These are phyloP conservation scores for Alternaria panax DNA, from an alignment of 2,329 filamentous ascomycete species.

Conservation along the genomic window DNA sequence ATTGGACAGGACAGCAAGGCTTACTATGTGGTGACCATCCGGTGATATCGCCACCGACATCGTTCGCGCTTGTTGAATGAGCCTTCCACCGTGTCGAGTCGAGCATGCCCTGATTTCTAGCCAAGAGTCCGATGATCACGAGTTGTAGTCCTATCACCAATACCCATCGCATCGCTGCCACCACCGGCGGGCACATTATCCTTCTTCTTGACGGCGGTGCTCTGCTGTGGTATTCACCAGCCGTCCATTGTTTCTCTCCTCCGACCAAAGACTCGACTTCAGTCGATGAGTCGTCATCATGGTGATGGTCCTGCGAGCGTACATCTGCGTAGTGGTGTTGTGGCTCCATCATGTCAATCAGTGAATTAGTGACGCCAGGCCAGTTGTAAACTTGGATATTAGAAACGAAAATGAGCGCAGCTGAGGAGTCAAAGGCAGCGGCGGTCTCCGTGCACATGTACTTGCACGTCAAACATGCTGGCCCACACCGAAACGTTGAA, in stretches of 20 bases:
- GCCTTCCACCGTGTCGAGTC: slow-evolving; percentile 26
- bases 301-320: slow-evolving; percentile 29
- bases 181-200: slow-evolving; percentile 17
- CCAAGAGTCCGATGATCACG: slow-evolving; percentile 40
- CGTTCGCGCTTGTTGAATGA: slow-evolving; percentile 34
- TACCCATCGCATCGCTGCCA: slow-evolving; percentile 37
- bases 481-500: slow-evolving; percentile 22
- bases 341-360: slow-evolving; percentile 35
- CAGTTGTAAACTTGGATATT: slow-evolving; percentile 6
- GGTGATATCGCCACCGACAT: slow-evolving; percentile 45
- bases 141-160: slow-evolving; percentile 42
- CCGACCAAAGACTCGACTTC: slow-evolving; percentile 45
- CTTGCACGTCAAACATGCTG: slow-evolving; percentile 11
- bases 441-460: slow-evolving; percentile 26
- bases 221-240: slow-evolving; percentile 26
- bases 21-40: slow-evolving; percentile 45
- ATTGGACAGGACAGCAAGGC: not conserved
- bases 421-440: slow-evolving; percentile 31
- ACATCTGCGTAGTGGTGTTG: slow-evolving; percentile 43
- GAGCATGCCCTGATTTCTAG: slow-evolving; percentile 41
- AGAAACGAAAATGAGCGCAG: slow-evolving; percentile 37
- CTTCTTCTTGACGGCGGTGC: slow-evolving; percentile 29
- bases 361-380: slow-evolving; percentile 31
- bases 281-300: slow-evolving; percentile 44
- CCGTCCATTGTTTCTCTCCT: slow-evolving; percentile 36